Conservation (phyloP, 768 basidiomycete species). For the Jaapia argillacea region DNA sequence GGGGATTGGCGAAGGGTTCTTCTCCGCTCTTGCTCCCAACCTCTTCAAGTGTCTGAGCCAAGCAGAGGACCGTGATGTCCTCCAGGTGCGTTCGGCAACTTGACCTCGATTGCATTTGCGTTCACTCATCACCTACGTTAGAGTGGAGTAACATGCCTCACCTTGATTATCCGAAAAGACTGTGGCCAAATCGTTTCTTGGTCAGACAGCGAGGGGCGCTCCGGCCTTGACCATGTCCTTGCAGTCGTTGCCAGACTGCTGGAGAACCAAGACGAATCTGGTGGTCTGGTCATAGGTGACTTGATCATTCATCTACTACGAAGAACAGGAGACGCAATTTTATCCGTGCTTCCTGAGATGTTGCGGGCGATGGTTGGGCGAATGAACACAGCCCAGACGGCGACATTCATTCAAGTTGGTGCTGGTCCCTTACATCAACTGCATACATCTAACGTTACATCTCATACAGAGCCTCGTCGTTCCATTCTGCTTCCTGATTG, state of each 20-base stretch:
- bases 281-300: conserved; percentile 89
- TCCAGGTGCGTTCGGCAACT: conserved; percentile 46
- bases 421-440: neutral
- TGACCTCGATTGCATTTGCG: too few species aligned
- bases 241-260: conserved; percentile 71
- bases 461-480: conserved; percentile 66
- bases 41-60: conserved; percentile 59
- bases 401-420: conserved; percentile 80
- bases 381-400: conserved; percentile 79
- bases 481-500: conserved; percentile 89
- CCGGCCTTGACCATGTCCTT: conserved; percentile 69
- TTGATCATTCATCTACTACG: conserved; percentile 89
- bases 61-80: conserved; percentile 80
- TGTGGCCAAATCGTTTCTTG: conserved; percentile 72
- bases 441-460: neutral
- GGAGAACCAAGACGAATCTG: conserved; percentile 78
- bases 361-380: conserved; percentile 75
- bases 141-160: conserved; percentile 80
- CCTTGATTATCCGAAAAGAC: conserved; percentile 81
- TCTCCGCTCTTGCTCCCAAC: conserved; percentile 60
- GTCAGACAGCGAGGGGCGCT: conserved; percentile 54
- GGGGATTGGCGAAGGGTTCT: conserved; percentile 74
- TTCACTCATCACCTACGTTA: conserved; percentile 24
- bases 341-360: conserved; percentile 81
- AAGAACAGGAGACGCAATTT: conserved; percentile 67